A percentile compares a stretch with the other conserved stretches of the same genome.
These are phyloP conservation scores for Trametes polyzona DNA, from an alignment of 1,284 basidiomycete genomes.

Conservation along the genomic window DNA sequence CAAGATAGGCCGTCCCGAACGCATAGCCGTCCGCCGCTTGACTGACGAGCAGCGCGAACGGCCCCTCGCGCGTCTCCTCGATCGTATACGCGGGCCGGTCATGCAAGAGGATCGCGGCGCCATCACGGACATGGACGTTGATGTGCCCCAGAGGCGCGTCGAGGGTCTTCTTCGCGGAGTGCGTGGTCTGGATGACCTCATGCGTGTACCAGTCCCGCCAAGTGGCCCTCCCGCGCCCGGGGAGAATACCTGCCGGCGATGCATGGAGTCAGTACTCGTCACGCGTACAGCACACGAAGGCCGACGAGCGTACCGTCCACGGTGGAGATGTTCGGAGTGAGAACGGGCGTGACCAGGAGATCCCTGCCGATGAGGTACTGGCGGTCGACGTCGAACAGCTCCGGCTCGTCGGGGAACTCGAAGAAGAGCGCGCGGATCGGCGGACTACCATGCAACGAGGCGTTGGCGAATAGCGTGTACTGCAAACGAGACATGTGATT, in stretches of 20 bases:
- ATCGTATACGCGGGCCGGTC: slow-evolving; percentile 60
- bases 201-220: slow-evolving; percentile 85
- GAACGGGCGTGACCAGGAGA: slow-evolving; percentile 76
- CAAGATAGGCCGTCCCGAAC: slow-evolving; percentile 60
- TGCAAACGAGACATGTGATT: slow-evolving; percentile 30
- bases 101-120: slow-evolving; percentile 60
- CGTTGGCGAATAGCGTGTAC: slow-evolving; percentile 76
- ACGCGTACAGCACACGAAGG: not conserved
- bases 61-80: slow-evolving; percentile 56
- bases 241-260: slow-evolving; percentile 53
- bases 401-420: slow-evolving; percentile 73
- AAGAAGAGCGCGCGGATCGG: slow-evolving; percentile 76
- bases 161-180: slow-evolving; percentile 50
- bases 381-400: slow-evolving; percentile 62
- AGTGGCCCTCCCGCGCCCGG: slow-evolving; percentile 57
- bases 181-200: slow-evolving; percentile 46
- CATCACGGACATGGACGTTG: slow-evolving; percentile 68
- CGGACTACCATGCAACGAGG: slow-evolving; percentile 65
- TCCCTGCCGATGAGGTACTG: slow-evolving; percentile 76
- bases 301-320: slow-evolving; percentile 52
- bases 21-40: slow-evolving; percentile 50
- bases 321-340: slow-evolving; percentile 58
- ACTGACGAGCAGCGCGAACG: slow-evolving; percentile 60
- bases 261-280: not conserved
- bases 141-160: slow-evolving; percentile 68